Conservation (phyloP, 352 stramenopile species). For the Phytophthora europaea region DNA sequence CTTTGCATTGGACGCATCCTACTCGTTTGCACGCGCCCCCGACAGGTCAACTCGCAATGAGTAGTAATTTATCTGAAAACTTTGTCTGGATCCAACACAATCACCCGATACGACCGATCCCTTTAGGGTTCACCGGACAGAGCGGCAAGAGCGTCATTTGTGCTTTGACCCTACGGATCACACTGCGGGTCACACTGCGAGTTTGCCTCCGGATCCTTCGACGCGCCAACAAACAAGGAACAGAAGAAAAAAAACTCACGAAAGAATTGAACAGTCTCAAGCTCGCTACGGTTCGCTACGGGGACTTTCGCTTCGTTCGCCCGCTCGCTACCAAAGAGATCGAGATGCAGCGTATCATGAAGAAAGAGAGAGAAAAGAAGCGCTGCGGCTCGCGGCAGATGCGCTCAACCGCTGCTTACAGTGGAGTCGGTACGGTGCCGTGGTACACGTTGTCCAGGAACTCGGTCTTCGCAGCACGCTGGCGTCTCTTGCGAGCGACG, state of each 20-base stretch:
- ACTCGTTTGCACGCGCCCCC: not conserved
- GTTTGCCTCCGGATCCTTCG: not conserved
- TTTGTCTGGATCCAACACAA: not conserved
- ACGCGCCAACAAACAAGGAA: not conserved
- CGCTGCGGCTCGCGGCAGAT: not conserved
- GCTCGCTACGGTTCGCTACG: not conserved
- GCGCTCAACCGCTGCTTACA: not conserved
- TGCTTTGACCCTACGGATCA: not conserved
- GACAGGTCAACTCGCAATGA: not conserved
- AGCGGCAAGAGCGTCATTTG: not conserved
- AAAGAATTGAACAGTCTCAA: not conserved
- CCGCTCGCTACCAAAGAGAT: not conserved
- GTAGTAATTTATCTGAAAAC: slow-evolving; percentile 1
- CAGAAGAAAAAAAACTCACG: not conserved
- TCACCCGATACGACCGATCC: not conserved
- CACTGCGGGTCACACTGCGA: not conserved
- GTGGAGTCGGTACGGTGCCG: slow-evolving; percentile 4
- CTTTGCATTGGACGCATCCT: slow-evolving; percentile 1
- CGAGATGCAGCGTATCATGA: not conserved
- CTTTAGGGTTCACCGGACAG: not conserved
- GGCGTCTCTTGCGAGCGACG: not conserved
- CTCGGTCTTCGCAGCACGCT: slow-evolving; percentile 5
- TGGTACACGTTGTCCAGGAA: slow-evolving; percentile 1
- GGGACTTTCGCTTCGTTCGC: not conserved
- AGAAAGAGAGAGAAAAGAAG: not conserved